These are phyloP conservation scores for Exobasidium cylindrosporum DNA, from an alignment of 1,284 basidiomycete genomes.

Conservation along the genomic window DNA sequence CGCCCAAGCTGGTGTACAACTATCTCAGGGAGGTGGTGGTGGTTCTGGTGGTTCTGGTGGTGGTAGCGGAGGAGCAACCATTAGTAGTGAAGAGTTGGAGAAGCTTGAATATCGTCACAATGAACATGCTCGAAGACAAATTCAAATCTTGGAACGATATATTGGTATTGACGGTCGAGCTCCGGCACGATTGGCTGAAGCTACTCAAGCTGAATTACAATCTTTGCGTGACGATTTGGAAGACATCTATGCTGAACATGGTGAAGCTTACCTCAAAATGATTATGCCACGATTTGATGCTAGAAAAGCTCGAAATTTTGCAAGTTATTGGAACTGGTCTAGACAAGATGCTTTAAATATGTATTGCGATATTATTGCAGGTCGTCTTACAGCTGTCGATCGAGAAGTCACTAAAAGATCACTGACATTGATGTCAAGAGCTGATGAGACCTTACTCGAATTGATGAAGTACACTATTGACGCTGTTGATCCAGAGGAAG, in stretches of 20 bases:
- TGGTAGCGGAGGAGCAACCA: slow-evolving; percentile 61
- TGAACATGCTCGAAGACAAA: slow-evolving; percentile 84
- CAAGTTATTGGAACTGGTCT: slow-evolving; percentile 99
- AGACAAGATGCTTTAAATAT: slow-evolving; percentile 90
- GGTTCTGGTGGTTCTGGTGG: slow-evolving; percentile 65
- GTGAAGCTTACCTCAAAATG: slow-evolving; percentile 87
- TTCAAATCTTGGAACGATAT: slow-evolving; percentile 94
- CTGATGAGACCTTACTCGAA: slow-evolving; percentile 66
- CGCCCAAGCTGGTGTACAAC: slow-evolving; percentile 77
- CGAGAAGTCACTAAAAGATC: slow-evolving; percentile 65
- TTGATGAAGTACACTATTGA: slow-evolving; percentile 98
- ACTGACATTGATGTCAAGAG: slow-evolving; percentile 94
- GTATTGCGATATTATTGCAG: slow-evolving; percentile 75
- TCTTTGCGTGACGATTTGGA: slow-evolving; percentile 83
- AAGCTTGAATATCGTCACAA: slow-evolving; percentile 93
- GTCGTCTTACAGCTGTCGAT: slow-evolving; percentile 85
- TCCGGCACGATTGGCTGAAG: slow-evolving; percentile 82
- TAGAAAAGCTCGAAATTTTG: slow-evolving; percentile 93
- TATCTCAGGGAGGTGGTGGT: slow-evolving; percentile 60
- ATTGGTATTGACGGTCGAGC: slow-evolving; percentile 87
- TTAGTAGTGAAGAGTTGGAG: slow-evolving; percentile 96
- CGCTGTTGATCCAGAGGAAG: slow-evolving; percentile 69
- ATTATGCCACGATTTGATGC: slow-evolving; percentile 91
- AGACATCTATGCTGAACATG: slow-evolving; percentile 80
- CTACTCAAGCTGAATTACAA: slow-evolving; percentile 71